Evolutionary conservation across 371 early-diverging fungal genomes (phyloP), one percentile per base, ranked within the genome.

Genomic region (Choanephora cucurbitarum): DNA sequence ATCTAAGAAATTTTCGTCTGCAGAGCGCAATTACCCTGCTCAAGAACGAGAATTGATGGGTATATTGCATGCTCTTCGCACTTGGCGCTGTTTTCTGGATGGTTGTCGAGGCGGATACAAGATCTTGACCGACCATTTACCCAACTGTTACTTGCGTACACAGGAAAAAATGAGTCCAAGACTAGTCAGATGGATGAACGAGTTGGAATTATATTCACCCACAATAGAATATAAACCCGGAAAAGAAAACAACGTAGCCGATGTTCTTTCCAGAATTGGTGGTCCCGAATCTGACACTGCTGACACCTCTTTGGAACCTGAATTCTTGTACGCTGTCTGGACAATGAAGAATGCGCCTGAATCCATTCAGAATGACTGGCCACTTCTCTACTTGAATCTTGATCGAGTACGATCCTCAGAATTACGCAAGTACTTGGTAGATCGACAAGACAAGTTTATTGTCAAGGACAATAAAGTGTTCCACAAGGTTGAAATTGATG

Each of bases 31-130:
- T 13, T 72, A 73, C 23, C 67, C 68, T 2, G 64, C 69, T 0
- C 69, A 73, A 51, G 68, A 74, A 39, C 54, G 63, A 10, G 77
- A 73, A 54, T 40, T 77, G 1, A 50, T 69, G 0, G 73, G 64
- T 23, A 71, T 73, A 1, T 18, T 75, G 0, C 63, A 66, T 47
- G 70, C 70, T 0, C 52, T 77, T n/a, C 2, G 62, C 3, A 40
- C 49, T 0, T 75, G 73, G 76, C 61, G 74, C 0, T 66, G 64
- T 14, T 68, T 66, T 4, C 48, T 69, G 19, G 61, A 69, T 14
- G 64, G 69, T 1, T 55, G 56, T 21, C 31, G 31, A 13, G 46
- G 43, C 17, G 58, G 54, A 0, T 68, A 63, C 17, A 39, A 46
- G 21, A 47, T 71, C 2, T 57, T 49, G 6, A 58, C 69, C 0